Conservation (phyloP, 257 asterid genomes). For the Oldenlandia corymbosa region DNA sequence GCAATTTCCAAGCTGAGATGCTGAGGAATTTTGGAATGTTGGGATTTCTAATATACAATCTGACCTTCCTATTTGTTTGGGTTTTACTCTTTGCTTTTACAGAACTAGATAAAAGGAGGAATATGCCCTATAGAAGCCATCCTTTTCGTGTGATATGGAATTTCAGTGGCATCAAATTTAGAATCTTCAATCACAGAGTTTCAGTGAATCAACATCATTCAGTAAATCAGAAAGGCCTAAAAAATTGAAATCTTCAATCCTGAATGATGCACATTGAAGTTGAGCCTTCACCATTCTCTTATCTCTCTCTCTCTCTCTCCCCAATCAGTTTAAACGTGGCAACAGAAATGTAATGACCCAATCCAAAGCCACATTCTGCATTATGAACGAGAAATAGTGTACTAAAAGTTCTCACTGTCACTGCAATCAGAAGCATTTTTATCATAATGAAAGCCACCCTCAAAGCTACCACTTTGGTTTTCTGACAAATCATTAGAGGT, state of each 20-base stretch:
- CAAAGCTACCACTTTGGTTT: slow-evolving; percentile 18
- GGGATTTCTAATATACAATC: too few species aligned
- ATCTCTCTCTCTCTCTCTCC: too few species aligned
- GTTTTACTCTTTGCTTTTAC: too few species aligned
- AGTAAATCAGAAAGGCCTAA: neutral
- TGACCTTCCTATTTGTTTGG: too few species aligned
- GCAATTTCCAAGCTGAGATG: too few species aligned
- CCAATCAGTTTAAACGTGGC: neutral
- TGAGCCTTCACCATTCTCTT: neutral
- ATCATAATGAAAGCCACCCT: slow-evolving; percentile 31
- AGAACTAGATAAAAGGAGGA: too few species aligned
- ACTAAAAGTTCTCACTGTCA: slow-evolving; percentile 19
- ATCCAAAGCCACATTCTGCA: neutral
- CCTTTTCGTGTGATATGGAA: neutral
- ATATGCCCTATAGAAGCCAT: too few species aligned
- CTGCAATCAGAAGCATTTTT: slow-evolving; percentile 26
- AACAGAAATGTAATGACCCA: neutral
- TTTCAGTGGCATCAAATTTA: too few species aligned
- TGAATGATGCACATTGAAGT: neutral
- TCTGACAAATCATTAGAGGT: slow-evolving; percentile 27
- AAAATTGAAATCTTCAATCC: neutral
- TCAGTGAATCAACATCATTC: neutral
- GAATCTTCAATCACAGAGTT: neutral
- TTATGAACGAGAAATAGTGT: neutral
- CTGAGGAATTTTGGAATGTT: too few species aligned